Evolutionary conservation across 306 rosid genomes (phyloP).

Genomic region (Citrullus mucosospermus): DNA sequence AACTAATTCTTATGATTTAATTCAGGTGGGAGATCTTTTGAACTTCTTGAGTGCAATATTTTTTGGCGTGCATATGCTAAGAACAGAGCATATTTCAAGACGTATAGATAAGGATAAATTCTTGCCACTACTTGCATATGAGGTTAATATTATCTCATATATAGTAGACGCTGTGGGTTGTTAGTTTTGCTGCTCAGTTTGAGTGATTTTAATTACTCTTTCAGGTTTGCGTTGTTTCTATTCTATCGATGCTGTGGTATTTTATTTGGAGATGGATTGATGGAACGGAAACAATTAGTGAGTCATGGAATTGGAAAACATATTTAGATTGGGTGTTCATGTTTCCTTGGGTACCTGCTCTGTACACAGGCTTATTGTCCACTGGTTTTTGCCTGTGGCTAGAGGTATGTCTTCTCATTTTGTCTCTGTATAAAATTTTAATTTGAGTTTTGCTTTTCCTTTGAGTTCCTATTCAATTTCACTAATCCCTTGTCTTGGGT

Average conservation of each 20-base stretch:
- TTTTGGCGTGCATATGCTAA: slow-evolving; percentile 67
- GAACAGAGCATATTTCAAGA: slow-evolving; percentile 64
- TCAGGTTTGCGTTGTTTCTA: slow-evolving; percentile 49
- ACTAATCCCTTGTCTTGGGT: neutral
- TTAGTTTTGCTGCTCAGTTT: slow-evolving; percentile 4
- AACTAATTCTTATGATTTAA: neutral
- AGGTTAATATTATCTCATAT: slow-evolving; percentile 26
- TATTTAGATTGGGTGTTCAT: slow-evolving; percentile 36
- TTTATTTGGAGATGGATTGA: slow-evolving; percentile 30
- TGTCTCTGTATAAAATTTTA: neutral
- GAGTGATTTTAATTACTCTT: slow-evolving; percentile 6
- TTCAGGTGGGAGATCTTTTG: slow-evolving; percentile 66
- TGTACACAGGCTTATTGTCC: slow-evolving; percentile 65
- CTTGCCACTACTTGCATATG: slow-evolving; percentile 57
- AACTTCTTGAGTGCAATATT: slow-evolving; percentile 57
- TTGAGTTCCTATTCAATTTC: neutral
- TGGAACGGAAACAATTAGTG: slow-evolving; percentile 22
- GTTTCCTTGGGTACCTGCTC: slow-evolving; percentile 77
- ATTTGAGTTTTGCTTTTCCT: neutral
- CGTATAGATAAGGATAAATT: slow-evolving; percentile 42
- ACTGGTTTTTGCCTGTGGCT: slow-evolving; percentile 68
- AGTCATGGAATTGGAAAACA: slow-evolving; percentile 37
- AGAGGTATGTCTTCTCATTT: slow-evolving; percentile 33
- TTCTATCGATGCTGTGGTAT: slow-evolving; percentile 48
- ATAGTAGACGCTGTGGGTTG: neutral